Evolutionary conservation across 2,329 filamentous ascomycete genomes (phyloP).

Genomic region (Stachybotrys elegans): DNA sequence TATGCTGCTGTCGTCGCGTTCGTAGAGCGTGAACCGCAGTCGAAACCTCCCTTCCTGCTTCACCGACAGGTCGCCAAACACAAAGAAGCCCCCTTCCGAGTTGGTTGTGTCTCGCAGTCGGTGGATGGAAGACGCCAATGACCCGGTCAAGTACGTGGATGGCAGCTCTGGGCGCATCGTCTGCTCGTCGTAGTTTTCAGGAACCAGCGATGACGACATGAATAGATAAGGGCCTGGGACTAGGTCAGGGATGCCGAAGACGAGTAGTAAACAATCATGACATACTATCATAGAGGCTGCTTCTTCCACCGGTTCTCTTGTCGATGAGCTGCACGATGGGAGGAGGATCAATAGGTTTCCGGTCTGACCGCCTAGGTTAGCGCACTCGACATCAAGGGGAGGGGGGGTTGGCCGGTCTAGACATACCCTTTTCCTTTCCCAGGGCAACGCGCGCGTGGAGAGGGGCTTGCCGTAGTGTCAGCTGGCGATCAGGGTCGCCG

Average conservation of each 20-base stretch:
- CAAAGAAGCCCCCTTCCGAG: conserved; percentile 77
- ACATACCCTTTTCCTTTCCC: conserved; percentile 70
- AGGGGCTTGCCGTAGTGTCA: conserved; percentile 14
- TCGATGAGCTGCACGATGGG: conserved; percentile 68
- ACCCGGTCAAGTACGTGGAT: conserved; percentile 59
- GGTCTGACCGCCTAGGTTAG: too few species aligned
- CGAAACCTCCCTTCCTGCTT: conserved; percentile 67
- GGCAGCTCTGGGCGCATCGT: conserved; percentile 24
- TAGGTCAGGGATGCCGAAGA: conserved; percentile 14
- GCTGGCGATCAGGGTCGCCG: conserved; percentile 14
- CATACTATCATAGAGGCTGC: conserved; percentile 18
- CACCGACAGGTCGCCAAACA: conserved; percentile 85
- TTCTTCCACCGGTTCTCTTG: conserved; percentile 13
- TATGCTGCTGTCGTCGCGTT: conserved; percentile 22
- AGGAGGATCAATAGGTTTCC: conserved; percentile 84
- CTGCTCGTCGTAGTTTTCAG: conserved; percentile 35
- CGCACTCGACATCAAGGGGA: too few species aligned
- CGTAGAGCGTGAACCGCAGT: conserved; percentile 71
- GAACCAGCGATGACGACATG: conserved; percentile 38
- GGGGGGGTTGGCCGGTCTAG: too few species aligned
- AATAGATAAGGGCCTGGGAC: conserved; percentile 43
- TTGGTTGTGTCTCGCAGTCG: conserved; percentile 75
- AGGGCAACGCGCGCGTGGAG: conserved; percentile 59
- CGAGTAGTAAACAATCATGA: background rate
- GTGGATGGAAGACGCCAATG: conserved; percentile 75